Evolutionary conservation across 192 early-diverging fungal genomes (phyloP).

Genomic region (Thoreauomyces humboldtii): DNA sequence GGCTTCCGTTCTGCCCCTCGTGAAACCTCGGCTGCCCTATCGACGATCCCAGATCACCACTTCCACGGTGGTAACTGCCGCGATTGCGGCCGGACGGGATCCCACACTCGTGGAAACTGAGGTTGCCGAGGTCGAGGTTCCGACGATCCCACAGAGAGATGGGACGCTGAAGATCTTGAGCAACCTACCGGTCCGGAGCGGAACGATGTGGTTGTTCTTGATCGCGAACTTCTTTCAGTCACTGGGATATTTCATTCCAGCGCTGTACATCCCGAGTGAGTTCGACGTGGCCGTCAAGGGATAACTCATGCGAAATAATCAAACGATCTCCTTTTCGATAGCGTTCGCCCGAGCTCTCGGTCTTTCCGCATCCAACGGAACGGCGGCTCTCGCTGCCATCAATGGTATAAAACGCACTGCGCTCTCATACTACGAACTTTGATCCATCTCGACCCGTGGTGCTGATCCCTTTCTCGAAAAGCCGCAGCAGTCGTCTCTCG

Average conservation of each 20-base stretch:
- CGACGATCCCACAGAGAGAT: not conserved
- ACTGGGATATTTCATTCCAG: conserved; percentile 2
- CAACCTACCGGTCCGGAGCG: not conserved
- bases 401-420: no score
- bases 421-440: no score
- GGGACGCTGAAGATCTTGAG: not conserved
- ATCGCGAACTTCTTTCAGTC: not conserved
- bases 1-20: not conserved
- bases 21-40: not conserved
- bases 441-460: no score
- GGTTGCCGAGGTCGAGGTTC: not conserved
- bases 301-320: no score
- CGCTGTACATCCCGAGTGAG: conserved; percentile 1
- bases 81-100: not conserved
- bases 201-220: not conserved
- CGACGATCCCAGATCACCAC: no score
- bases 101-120: no score
- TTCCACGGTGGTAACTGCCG: no score
- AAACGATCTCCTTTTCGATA: not conserved
- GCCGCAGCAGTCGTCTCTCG: not conserved
- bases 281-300: no score
- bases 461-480: no score
- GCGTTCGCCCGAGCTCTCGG: not conserved
- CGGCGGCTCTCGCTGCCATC: not conserved
- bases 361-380: not conserved